Percentiles rank a stretch among this genome's conserved stretches.
Evolutionary conservation across 2,329 filamentous ascomycete species (phyloP).

Genomic region (Botryosphaeria dothidea): DNA sequence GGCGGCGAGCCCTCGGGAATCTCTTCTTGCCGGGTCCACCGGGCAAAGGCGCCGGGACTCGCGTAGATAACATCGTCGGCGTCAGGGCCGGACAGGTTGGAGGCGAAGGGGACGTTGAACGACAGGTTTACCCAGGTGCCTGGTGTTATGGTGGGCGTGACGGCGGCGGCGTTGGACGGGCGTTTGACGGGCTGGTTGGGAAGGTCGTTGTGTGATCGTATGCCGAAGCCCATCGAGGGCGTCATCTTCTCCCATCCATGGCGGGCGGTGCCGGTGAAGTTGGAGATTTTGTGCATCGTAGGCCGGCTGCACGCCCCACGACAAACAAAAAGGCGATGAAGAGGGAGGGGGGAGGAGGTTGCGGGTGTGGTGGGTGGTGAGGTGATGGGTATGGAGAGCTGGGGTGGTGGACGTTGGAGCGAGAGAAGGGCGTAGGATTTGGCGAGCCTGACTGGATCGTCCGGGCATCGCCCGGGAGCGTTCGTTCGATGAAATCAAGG

Average conservation of each 20-base stretch:
- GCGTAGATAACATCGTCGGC: constrained; percentile 94
- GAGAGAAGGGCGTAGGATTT: constrained; percentile 21
- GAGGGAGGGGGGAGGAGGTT: constrained; percentile 6
- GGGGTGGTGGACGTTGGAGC: constrained; percentile 20
- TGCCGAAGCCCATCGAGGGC: constrained; percentile 62
- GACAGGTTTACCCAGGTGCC: constrained; percentile 85
- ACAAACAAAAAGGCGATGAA: constrained; percentile 8
- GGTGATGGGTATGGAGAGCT: constrained; percentile 21
- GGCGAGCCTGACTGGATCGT: constrained; percentile 11
- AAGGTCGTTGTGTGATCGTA: constrained; percentile 61
- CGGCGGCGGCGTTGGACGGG: constrained; percentile 47
- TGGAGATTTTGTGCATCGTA: constrained; percentile 68
- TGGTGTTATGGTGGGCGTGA: constrained; percentile 66
- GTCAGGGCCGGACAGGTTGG: constrained; percentile 87
- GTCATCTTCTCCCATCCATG: constrained; percentile 70
- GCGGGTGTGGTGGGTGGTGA: constrained; percentile 13
- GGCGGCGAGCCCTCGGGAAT: constrained; percentile 65
- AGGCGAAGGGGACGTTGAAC: constrained; percentile 96
- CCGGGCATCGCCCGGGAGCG: constrained; percentile 14
- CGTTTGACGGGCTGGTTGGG: constrained; percentile 57
- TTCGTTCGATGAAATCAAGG: constrained; percentile 16
- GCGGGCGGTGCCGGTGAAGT: constrained; percentile 65
- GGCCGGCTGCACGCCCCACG: constrained; percentile 17
- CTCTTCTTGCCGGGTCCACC: constrained; percentile 91
- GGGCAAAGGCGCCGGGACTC: constrained; percentile 79